A percentile compares a stretch with the other conserved stretches of the same genome.
These are phyloP conservation scores for Monosporascus sp. DNA, from an alignment of 2,329 filamentous ascomycete genomes.

Conservation along the genomic window DNA sequence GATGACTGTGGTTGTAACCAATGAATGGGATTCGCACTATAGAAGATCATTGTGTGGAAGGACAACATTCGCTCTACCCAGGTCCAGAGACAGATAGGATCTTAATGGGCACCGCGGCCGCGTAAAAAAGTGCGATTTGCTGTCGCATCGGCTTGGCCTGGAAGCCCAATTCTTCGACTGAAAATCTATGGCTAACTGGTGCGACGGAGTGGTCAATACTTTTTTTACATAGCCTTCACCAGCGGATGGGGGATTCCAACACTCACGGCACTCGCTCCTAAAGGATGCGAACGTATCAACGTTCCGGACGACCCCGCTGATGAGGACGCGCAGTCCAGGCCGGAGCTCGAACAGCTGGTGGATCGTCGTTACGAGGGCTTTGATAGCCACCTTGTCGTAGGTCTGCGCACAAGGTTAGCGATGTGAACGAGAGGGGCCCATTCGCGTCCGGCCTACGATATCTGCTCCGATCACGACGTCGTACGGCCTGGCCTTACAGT, in stretches of 20 bases:
- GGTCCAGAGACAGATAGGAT: conserved; percentile 18
- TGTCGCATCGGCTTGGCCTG: conserved; percentile 34
- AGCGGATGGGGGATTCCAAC: too few species aligned
- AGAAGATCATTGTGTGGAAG: too few species aligned
- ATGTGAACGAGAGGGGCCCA: background rate
- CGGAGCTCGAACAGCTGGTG: conserved; percentile 50
- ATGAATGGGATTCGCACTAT: too few species aligned
- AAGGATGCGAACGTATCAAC: conserved; percentile 57
- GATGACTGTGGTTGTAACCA: too few species aligned
- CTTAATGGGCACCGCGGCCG: conserved; percentile 24
- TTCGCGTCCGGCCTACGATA: conserved; percentile 17
- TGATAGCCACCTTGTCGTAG: conserved; percentile 54
- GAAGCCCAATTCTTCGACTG: conserved; percentile 33
- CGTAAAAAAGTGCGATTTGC: conserved; percentile 43
- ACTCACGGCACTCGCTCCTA: conserved; percentile 52
- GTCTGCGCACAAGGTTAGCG: conserved; percentile 36
- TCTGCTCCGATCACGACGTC: conserved; percentile 27
- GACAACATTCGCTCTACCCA: too few species aligned
- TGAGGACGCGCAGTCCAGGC: conserved; percentile 45
- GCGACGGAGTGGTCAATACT: too few species aligned
- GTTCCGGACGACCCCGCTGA: conserved; percentile 58
- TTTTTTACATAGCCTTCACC: too few species aligned
- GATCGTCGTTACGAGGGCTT: conserved; percentile 51
- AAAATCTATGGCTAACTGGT: conserved; percentile 29
- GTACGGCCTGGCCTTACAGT: conserved; percentile 17